These are phyloP conservation scores for Aspergillus affinis DNA, from an alignment of 495 filamentous ascomycete species.

Conservation along the genomic window DNA sequence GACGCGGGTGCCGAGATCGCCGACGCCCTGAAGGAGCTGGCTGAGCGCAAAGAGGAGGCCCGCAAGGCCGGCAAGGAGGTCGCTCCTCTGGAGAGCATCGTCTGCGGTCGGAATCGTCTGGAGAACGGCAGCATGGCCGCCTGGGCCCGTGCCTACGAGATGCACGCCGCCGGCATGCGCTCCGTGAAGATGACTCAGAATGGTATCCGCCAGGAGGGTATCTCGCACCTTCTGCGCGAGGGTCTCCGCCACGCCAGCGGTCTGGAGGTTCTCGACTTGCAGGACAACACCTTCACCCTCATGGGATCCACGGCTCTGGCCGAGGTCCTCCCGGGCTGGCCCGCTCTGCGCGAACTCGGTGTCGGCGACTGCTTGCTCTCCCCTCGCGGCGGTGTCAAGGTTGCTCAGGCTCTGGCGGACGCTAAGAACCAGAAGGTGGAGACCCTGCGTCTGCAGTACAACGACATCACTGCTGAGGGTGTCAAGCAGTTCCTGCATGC, in stretches of 20 bases:
- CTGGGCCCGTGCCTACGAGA: conserved; percentile 82
- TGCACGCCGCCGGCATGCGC: conserved; percentile 71
- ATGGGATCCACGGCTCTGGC: conserved; percentile 77
- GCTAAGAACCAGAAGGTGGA: conserved; percentile 76
- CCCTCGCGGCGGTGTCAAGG: conserved; percentile 70
- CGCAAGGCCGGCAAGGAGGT: conserved; percentile 66
- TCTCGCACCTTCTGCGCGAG: conserved; percentile 69
- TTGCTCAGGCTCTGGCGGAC: conserved; percentile 70
- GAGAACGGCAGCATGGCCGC: conserved; percentile 95
- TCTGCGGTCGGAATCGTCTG: conserved; percentile 92
- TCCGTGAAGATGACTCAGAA: conserved; percentile 98
- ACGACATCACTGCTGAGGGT: conserved; percentile 79
- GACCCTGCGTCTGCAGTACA: conserved; percentile 84
- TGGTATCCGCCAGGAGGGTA: conserved; percentile 92
- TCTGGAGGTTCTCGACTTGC: conserved; percentile 78
- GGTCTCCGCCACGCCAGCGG: conserved; percentile 66
- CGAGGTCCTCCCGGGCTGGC: conserved; percentile 71
- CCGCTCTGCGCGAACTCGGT: conserved; percentile 74
- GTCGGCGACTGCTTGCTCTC: conserved; percentile 85
- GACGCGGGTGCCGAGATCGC: conserved; percentile 83
- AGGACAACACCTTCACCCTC: conserved; percentile 95
- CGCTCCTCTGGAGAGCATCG: conserved; percentile 83
- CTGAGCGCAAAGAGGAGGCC: conserved; percentile 76
- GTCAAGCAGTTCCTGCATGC: conserved; percentile 68
- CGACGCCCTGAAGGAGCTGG: conserved; percentile 71